A percentile compares a stretch with the other conserved stretches of the same genome.
These are phyloP conservation scores for Aspergillus wentii DNA, from an alignment of 495 filamentous ascomycete species.

Conservation along the genomic window DNA sequence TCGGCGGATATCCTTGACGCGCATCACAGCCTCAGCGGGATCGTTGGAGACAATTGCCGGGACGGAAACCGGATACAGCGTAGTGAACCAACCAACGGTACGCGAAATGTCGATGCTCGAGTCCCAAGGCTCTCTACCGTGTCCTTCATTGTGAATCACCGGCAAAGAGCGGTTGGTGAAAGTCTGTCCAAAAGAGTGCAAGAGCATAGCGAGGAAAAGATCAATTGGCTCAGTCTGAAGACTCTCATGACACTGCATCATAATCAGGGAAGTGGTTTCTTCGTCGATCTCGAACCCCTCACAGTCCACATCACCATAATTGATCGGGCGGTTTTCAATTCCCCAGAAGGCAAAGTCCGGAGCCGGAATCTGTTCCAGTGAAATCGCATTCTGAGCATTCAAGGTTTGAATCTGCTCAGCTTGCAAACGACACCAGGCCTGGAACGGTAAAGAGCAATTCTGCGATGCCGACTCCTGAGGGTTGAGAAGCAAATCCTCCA, in stretches of 20 bases:
- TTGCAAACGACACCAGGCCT: conserved; percentile 59
- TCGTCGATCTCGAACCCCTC: conserved; percentile 40
- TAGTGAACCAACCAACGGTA: conserved; percentile 61
- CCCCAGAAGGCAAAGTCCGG: conserved; percentile 47
- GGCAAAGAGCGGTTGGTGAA: conserved; percentile 53
- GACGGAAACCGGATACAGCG: conserved; percentile 45
- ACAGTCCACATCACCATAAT: conserved; percentile 43
- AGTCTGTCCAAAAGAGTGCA: conserved; percentile 42
- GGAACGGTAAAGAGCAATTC: conserved; percentile 50
- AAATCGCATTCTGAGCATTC: conserved; percentile 27
- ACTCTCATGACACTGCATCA: conserved; percentile 35
- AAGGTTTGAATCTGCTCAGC: conserved; percentile 26
- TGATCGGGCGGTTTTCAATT: conserved; percentile 40
- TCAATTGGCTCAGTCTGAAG: conserved; percentile 51
- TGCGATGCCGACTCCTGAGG: conserved; percentile 27
- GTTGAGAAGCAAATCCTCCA: conserved; percentile 56
- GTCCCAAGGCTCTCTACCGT: conserved; percentile 52
- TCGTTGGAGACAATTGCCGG: no score
- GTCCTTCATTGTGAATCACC: conserved; percentile 51
- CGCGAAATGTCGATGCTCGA: conserved; percentile 44
- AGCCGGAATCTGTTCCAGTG: conserved; percentile 33
- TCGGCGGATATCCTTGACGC: conserved; percentile 42
- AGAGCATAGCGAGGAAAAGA: conserved; percentile 44
- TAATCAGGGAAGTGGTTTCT: conserved; percentile 37
- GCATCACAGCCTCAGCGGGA: conserved; percentile 33